Evolutionary conservation across 2,329 filamentous ascomycete genomes (phyloP).

Genomic region (Sphaerulina vaccinii): DNA sequence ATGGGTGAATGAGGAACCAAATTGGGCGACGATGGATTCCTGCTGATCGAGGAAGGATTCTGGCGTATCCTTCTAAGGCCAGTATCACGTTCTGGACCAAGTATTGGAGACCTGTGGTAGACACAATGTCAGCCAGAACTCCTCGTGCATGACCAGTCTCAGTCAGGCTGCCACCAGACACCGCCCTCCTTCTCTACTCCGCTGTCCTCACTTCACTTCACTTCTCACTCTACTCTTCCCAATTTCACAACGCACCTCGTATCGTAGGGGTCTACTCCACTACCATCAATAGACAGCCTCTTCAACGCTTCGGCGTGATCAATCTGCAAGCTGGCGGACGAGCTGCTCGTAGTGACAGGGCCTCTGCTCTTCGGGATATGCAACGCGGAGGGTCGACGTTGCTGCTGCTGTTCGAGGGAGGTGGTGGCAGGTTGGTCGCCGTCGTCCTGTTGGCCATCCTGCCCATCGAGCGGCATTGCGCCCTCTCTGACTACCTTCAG

Average conservation of each 20-base stretch:
- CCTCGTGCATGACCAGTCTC: too few species aligned
- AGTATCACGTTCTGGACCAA: slow-evolving; percentile 58
- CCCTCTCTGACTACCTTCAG: too few species aligned
- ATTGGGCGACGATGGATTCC: slow-evolving; percentile 62
- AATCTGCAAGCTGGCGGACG: slow-evolving; percentile 42
- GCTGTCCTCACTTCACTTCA: neutral
- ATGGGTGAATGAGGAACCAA: slow-evolving; percentile 69
- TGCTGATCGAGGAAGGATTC: slow-evolving; percentile 52
- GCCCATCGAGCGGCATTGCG: too few species aligned
- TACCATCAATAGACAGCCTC: slow-evolving; percentile 75
- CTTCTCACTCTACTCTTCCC: slow-evolving; percentile 55
- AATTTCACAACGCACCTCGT: too few species aligned
- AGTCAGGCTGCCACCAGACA: too few species aligned
- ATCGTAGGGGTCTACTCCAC: slow-evolving; percentile 63
- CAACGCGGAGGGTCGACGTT: too few species aligned
- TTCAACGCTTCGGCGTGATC: slow-evolving; percentile 56
- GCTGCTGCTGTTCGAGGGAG: neutral
- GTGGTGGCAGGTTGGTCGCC: slow-evolving; percentile 8
- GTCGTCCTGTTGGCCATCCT: neutral
- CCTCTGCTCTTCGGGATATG: slow-evolving; percentile 42
- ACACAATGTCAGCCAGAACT: too few species aligned
- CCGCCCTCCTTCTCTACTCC: neutral
- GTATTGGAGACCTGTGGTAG: slow-evolving; percentile 53
- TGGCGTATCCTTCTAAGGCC: slow-evolving; percentile 90
- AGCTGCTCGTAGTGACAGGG: slow-evolving; percentile 41